phyloP scores from a whole-genome alignment of 1,139 yeast species.

The Pneumocystis canis region DNA sequence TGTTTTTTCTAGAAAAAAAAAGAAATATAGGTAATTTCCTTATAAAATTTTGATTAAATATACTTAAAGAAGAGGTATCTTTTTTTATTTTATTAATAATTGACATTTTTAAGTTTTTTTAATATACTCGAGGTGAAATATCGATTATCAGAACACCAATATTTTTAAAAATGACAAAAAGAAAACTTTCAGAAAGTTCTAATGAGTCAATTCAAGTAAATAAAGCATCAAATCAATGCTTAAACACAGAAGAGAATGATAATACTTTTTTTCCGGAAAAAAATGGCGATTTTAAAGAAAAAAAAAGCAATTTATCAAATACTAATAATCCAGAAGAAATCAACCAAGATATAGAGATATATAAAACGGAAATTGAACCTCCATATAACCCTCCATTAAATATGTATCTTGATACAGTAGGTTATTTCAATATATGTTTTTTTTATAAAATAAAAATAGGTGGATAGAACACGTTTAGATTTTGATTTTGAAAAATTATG shows the following conservation, averaged over 20 bases:
- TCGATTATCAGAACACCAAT: neutral
- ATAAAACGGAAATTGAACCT: neutral
- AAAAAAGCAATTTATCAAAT: neutral
- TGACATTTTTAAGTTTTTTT: neutral
- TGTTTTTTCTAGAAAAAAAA: neutral
- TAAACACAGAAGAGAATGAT: neutral
- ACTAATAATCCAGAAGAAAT: neutral
- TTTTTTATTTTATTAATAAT: neutral
- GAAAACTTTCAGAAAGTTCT: neutral
- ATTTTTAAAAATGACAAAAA: neutral
- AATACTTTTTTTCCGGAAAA: neutral
- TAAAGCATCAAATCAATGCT: neutral
- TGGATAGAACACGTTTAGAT: constrained; percentile 31
- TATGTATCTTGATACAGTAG: constrained; percentile 2
- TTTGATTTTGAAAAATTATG: constrained; percentile 61
- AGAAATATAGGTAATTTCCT: too few species aligned
- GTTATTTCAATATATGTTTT: neutral
- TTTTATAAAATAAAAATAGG: neutral
- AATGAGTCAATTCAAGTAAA: neutral
- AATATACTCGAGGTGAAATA: neutral
- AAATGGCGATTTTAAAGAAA: neutral
- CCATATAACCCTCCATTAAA: neutral
- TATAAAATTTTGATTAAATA: neutral
- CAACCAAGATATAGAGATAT: neutral
- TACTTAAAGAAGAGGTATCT: neutral